Evolutionary conservation across 495 filamentous ascomycete species (phyloP).

Genomic region (Daldinia childiae): DNA sequence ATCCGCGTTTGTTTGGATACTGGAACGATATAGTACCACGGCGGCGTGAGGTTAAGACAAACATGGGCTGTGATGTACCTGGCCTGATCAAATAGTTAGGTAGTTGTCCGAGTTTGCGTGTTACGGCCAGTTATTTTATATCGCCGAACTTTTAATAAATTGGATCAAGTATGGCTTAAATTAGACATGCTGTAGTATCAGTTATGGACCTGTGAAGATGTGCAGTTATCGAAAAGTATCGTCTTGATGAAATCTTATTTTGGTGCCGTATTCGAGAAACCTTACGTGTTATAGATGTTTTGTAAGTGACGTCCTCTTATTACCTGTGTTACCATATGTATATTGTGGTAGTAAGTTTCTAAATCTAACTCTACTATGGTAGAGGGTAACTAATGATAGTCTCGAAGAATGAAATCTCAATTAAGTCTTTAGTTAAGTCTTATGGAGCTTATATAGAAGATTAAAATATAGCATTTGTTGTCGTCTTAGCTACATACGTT

Average conservation of each 20-base stretch:
- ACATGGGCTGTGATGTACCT: neutral
- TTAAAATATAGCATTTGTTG: too few relatives aligned
- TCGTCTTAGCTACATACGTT: too few relatives aligned
- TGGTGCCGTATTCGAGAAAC: neutral
- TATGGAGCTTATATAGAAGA: too few relatives aligned
- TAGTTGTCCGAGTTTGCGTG: neutral
- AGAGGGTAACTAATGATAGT: neutral
- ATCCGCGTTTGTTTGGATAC: neutral
- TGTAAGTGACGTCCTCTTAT: neutral
- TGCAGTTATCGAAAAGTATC: neutral
- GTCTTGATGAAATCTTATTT: neutral
- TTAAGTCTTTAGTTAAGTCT: neutral
- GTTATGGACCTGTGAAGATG: neutral
- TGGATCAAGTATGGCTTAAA: neutral
- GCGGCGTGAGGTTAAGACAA: neutral
- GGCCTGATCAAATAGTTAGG: neutral
- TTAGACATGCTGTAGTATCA: neutral
- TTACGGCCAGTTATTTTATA: neutral
- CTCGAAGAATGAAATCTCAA: neutral
- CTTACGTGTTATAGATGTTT: neutral
- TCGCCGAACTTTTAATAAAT: neutral
- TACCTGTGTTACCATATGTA: neutral
- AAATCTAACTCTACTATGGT: neutral
- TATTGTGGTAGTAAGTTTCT: neutral
- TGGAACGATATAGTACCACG: neutral